These are phyloP conservation scores for Rhodamnia rubescens DNA, from an alignment of 345 rosid species.

Conservation along the genomic window DNA sequence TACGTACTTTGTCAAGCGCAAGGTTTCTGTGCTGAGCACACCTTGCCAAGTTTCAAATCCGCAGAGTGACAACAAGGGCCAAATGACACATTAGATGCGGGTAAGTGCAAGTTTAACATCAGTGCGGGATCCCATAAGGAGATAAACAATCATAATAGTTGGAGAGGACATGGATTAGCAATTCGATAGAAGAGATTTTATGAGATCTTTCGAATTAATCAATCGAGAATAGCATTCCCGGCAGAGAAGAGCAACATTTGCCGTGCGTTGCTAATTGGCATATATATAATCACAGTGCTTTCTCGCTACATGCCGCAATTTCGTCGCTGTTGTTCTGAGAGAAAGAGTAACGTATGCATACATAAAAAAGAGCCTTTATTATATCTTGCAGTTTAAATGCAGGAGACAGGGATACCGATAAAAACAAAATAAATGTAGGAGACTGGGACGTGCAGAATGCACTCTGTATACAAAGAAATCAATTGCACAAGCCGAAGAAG, in stretches of 20 bases:
- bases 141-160: not conserved
- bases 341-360: not conserved
- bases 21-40: not conserved
- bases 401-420: no score
- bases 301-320: constrained; percentile 96
- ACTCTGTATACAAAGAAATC: not conserved
- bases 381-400: not conserved
- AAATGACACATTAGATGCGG: not conserved
- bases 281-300: constrained; percentile 79
- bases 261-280: constrained; percentile 22
- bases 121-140: not conserved
- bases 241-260: no score
- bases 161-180: not conserved
- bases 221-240: not conserved
- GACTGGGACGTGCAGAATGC: no score
- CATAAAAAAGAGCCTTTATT: not conserved
- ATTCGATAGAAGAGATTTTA: not conserved
- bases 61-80: not conserved
- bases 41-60: not conserved
- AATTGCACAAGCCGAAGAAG: not conserved
- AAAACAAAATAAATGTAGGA: no score
- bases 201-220: not conserved
- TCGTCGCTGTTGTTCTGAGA: constrained; percentile 49
- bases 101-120: not conserved
- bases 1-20: not conserved